phyloP scores from a whole-genome alignment of 306 rosid genomes.

The Pyrus communis region DNA sequence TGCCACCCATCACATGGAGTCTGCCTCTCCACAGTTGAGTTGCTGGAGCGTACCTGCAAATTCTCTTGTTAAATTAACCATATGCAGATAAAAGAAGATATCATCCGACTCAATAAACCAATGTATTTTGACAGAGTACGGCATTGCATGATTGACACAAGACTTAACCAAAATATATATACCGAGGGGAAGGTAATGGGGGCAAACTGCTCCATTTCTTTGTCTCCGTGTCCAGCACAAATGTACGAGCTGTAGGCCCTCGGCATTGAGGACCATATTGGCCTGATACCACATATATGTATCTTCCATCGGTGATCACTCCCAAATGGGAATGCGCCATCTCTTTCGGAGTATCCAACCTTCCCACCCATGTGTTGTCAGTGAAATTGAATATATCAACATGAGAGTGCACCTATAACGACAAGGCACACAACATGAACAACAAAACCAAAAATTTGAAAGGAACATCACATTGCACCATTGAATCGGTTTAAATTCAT shows the following conservation, averaged over 20 bases:
- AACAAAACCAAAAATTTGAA: neutral
- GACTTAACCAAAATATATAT: slow-evolving; percentile 2
- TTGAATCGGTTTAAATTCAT: neutral
- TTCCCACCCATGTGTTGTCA: slow-evolving; percentile 50
- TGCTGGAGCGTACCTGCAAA: slow-evolving; percentile 79
- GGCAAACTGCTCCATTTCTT: slow-evolving; percentile 65
- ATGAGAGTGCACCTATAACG: slow-evolving; percentile 74
- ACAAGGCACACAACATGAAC: neutral
- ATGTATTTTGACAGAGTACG: neutral
- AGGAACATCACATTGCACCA: neutral
- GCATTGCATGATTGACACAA: neutral
- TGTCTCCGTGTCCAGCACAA: slow-evolving; percentile 63
- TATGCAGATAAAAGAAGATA: too few relatives aligned
- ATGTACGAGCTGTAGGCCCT: slow-evolving; percentile 48
- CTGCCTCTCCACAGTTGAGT: slow-evolving; percentile 91
- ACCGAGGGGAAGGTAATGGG: slow-evolving; percentile 75
- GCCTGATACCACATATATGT: slow-evolving; percentile 67
- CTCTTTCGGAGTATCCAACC: slow-evolving; percentile 63
- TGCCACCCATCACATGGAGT: slow-evolving; percentile 94
- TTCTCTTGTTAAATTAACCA: neutral
- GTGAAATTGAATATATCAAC: slow-evolving; percentile 66
- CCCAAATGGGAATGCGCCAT: slow-evolving; percentile 95
- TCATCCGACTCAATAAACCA: too few relatives aligned
- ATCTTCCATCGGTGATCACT: slow-evolving; percentile 77
- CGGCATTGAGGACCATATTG: slow-evolving; percentile 87